These are phyloP conservation scores for Mycena alexandri DNA, from an alignment of 768 basidiomycete genomes.

Conservation along the genomic window DNA sequence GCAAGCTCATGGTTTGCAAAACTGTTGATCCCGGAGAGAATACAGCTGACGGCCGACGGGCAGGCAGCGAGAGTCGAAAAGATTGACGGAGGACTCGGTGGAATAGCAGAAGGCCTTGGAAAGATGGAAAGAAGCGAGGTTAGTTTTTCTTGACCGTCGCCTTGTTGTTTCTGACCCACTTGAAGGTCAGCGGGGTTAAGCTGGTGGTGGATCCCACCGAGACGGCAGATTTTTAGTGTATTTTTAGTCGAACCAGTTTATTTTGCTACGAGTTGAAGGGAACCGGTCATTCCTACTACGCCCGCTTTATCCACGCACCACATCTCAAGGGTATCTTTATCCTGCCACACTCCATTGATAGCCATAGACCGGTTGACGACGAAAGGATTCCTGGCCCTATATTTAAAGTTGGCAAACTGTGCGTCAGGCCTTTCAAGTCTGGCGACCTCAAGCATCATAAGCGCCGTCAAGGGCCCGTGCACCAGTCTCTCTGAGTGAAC, in stretches of 20 bases:
- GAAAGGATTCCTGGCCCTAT: conserved; percentile 68
- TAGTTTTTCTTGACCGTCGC: too few species aligned
- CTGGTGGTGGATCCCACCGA: too few species aligned
- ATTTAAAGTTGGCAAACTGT: conserved; percentile 66
- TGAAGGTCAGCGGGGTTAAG: too few species aligned
- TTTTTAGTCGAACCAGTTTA: background rate
- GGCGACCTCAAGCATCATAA: conserved; percentile 79
- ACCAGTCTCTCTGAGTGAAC: conserved; percentile 74
- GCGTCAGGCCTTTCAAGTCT: conserved; percentile 61
- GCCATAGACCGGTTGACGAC: conserved; percentile 55
- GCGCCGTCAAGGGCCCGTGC: conserved; percentile 85
- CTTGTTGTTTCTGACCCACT: too few species aligned
- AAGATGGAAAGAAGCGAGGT: too few species aligned
- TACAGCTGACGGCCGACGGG: too few species aligned
- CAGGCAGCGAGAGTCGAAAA: too few species aligned
- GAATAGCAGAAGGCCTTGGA: too few species aligned
- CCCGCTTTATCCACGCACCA: conserved; percentile 54
- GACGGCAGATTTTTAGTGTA: background rate
- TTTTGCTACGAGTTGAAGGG: conserved; percentile 8
- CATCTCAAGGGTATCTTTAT: conserved; percentile 44
- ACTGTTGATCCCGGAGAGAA: too few species aligned
- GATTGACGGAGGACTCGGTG: too few species aligned
- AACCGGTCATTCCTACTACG: conserved; percentile 42
- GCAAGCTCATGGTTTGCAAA: background rate
- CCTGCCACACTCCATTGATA: conserved; percentile 52